Conservation (phyloP, 306 rosid genomes). For the Dalbergia cultrata region DNA sequence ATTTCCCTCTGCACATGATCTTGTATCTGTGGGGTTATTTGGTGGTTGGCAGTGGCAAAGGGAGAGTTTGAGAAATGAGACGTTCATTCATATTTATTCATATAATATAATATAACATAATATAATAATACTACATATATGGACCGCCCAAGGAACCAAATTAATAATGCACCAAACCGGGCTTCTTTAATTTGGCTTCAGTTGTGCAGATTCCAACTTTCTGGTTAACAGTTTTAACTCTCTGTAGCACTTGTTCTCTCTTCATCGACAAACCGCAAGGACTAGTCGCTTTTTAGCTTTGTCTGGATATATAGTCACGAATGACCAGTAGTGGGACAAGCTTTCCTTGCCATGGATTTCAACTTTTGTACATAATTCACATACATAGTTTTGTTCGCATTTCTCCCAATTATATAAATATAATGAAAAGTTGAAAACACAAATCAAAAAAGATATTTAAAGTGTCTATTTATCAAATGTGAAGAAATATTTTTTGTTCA, state of each 20-base stretch:
- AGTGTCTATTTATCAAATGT: no score
- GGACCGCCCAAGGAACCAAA: not conserved
- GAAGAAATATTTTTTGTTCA: no score
- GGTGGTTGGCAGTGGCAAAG: not conserved
- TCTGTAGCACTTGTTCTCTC: not conserved
- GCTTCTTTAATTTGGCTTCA: slow-evolving; percentile 14
- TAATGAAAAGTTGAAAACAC: no score
- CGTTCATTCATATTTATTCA: not conserved
- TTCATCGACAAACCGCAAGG: not conserved
- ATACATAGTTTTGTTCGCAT: no score
- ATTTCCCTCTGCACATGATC: no score
- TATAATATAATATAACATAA: no score
- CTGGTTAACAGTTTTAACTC: not conserved
- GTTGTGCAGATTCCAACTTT: not conserved
- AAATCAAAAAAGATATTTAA: no score
- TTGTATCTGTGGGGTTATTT: no score
- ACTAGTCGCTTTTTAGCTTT: slow-evolving; percentile 7
- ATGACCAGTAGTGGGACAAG: not conserved
- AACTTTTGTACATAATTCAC: not conserved
- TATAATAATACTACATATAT: not conserved
- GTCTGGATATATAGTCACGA: not conserved
- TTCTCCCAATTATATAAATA: no score
- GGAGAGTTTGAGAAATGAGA: not conserved
- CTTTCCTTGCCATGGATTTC: not conserved
- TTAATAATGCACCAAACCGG: slow-evolving; percentile 2